These are phyloP conservation scores for Endothia cerciana DNA, from an alignment of 2,329 filamentous ascomycete genomes.

Conservation along the genomic window DNA sequence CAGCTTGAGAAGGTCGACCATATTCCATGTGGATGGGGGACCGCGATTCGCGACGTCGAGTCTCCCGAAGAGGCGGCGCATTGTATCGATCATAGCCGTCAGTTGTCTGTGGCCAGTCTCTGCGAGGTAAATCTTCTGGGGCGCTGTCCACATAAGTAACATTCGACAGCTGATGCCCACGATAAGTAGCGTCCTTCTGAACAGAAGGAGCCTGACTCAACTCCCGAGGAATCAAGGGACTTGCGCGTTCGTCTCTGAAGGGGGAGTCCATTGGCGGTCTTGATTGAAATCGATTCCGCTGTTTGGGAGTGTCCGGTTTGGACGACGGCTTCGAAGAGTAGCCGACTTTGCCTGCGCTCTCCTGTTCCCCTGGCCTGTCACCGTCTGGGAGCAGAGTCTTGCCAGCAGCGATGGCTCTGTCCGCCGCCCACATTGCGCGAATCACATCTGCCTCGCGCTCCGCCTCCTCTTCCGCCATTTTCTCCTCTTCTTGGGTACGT, in stretches of 20 bases:
- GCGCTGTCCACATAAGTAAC: constrained; percentile 27
- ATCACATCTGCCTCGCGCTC: constrained; percentile 38
- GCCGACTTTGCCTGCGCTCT: constrained; percentile 19
- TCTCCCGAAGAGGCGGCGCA: constrained; percentile 28
- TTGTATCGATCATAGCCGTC: constrained; percentile 30
- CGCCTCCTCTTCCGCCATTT: constrained; percentile 35
- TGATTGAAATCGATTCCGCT: constrained; percentile 21
- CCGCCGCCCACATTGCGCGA: constrained; percentile 40
- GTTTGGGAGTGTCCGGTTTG: constrained; percentile 28
- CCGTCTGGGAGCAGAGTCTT: constrained; percentile 36
- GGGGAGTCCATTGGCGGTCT: constrained; percentile 16
- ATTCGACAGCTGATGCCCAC: constrained; percentile 22
- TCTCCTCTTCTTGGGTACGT: constrained; percentile 31
- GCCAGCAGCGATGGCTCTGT: constrained; percentile 33
- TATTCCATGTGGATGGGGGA: constrained; percentile 40
- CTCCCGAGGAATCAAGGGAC: constrained; percentile 35
- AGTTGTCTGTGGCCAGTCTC: constrained; percentile 25
- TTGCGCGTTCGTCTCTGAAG: constrained; percentile 25
- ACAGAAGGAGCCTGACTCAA: not conserved
- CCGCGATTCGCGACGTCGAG: constrained; percentile 36
- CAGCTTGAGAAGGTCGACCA: constrained; percentile 34
- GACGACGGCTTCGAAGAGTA: constrained; percentile 20
- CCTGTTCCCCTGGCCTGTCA: constrained; percentile 14
- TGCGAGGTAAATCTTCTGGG: constrained; percentile 17
- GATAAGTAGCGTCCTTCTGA: constrained; percentile 16